Base-by-base conservation (phyloP, 257 asterid species). In the Leonotis leonurus region DNA sequence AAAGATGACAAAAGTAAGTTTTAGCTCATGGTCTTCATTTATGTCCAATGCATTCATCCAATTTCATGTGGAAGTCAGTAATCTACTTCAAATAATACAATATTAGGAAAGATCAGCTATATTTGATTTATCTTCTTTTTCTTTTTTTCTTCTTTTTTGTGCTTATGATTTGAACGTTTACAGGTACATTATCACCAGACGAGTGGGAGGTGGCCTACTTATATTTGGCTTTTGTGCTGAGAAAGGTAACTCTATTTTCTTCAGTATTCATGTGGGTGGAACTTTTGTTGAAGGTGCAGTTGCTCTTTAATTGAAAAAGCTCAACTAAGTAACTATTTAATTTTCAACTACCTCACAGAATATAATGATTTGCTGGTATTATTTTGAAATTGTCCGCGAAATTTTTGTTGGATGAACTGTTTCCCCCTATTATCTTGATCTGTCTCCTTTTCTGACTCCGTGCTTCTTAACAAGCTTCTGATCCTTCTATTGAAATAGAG, bases 141-240 rank as follows among this genome's bases (percentile, higher is more conserved):
- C 51, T 22, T 35, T 16, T 16, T 36, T 46, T 37, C 24, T 46
- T 53, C 46, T 59, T 22, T 46, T 46, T 48, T 53, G 45, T 62
- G 24, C 9, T 36, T 62, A 56, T 8, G 7, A 43, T 18, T 59
- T n/a, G n/a, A n/a, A n/a, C n/a, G n/a, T n/a, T 51, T 69, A 20
- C 68, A 91, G 98, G 94, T 71, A 89, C 99, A 22, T 75, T 93
- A 8, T 87, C 97, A 24, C 87, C 87, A 1, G 96, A 89, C 57
- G 99, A 93, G 68, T 93, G 99, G 99, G 99, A 93, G 49, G 97
- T 80, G 2, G 99, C 97, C 20, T 93, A 89, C 74, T 80, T 89
- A 68, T 89, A 89, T 78, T 69, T 77, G 65, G 73, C 99, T 51
- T 89, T 83, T 56, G 99, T 82, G 56, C 74, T 89, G 68, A 79